Evolutionary conservation across 176 grass and related monocot species (phyloP).

Genomic region (Leersia perrieri): DNA sequence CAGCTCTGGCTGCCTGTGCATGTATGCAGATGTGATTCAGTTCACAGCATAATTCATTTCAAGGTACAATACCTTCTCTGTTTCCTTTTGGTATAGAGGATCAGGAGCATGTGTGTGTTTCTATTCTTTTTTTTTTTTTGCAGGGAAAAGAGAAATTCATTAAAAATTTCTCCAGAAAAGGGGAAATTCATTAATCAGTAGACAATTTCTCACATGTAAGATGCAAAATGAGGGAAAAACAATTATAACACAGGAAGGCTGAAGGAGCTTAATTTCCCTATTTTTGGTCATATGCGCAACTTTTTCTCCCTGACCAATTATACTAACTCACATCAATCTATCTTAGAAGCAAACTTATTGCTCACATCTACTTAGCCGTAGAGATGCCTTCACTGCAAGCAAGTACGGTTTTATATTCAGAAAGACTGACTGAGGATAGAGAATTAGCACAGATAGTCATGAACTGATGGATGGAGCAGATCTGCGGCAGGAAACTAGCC

Average conservation of each 20-base stretch:
- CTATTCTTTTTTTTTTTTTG: neutral
- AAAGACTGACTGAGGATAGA: no score
- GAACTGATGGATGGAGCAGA: neutral
- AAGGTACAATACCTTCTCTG: neutral
- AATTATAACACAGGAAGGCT: no score
- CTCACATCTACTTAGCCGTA: no score
- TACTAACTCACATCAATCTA: neutral
- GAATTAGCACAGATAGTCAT: no score
- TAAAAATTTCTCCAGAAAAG: no score
- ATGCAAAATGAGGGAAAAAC: no score
- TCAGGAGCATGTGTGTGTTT: neutral
- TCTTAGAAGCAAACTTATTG: no score
- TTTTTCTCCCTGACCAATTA: neutral
- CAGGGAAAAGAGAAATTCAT: neutral
- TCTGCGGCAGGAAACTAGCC: neutral
- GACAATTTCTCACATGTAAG: no score
- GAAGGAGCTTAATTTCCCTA: no score
- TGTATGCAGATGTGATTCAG: neutral
- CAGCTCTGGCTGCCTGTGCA: conserved; percentile 35
- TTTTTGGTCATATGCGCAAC: neutral
- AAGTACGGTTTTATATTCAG: neutral
- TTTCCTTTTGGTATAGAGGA: neutral
- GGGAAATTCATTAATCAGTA: no score
- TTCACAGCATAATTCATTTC: neutral
- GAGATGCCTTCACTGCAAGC: no score